A percentile compares a stretch with the other conserved stretches of the same genome.
Conservation (phyloP, 495 filamentous ascomycete genomes). For the Articulospora tetracladia region DNA sequence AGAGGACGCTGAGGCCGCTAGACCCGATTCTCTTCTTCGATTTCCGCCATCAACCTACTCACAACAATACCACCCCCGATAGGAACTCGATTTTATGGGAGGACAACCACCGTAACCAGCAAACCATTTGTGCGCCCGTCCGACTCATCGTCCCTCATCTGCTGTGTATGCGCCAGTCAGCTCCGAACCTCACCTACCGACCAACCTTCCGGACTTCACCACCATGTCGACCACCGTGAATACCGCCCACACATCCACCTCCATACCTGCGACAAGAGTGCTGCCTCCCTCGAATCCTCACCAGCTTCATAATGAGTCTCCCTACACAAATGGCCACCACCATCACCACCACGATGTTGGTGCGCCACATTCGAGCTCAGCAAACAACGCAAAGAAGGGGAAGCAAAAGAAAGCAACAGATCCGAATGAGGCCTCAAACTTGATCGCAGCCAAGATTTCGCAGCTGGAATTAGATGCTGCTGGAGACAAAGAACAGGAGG, state of each 20-base stretch:
- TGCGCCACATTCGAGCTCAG: constrained; percentile 2
- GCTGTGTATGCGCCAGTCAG: constrained; percentile 4
- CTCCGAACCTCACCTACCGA: neutral
- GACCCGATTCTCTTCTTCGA: neutral
- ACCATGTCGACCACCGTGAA: constrained; percentile 29
- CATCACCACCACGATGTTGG: constrained; percentile 24
- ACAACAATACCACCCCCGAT: neutral
- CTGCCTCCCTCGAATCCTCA: constrained; percentile 18
- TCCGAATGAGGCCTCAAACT: constrained; percentile 80
- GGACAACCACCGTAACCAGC: constrained; percentile 2
- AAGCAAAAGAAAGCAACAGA: constrained; percentile 68
- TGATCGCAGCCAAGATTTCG: constrained; percentile 88
- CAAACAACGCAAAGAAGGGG: constrained; percentile 54
- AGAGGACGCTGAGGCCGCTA: neutral
- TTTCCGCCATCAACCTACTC: neutral
- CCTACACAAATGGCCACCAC: constrained; percentile 25
- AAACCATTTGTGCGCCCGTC: neutral
- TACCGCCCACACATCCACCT: constrained; percentile 20
- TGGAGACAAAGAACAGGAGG: constrained; percentile 91
- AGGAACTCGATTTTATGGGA: constrained; percentile 12
- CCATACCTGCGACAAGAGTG: constrained; percentile 22
- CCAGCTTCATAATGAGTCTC: constrained; percentile 14
- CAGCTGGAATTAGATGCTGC: constrained; percentile 91
- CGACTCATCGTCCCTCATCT: neutral
- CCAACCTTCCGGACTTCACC: neutral